Conservation (phyloP, 2,329 filamentous ascomycete genomes). For the Kalaharituber pfeilii region DNA sequence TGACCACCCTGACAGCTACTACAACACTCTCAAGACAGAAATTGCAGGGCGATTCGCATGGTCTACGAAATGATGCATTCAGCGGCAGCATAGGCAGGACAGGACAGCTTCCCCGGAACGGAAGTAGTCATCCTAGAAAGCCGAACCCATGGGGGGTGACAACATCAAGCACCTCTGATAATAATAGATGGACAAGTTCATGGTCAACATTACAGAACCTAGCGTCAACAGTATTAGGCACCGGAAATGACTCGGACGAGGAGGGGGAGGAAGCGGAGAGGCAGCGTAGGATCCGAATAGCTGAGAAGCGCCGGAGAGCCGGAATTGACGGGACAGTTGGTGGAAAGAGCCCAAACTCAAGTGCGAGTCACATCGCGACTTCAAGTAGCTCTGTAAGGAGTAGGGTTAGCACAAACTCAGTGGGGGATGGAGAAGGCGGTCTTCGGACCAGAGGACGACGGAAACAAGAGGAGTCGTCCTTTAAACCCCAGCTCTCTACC, state of each 20-base stretch:
- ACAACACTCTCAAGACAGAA: not conserved
- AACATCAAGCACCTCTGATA: not conserved
- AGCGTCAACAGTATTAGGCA: conserved; percentile 10
- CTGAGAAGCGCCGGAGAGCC: conserved; percentile 4
- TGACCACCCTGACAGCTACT: not conserved
- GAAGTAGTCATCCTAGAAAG: not conserved
- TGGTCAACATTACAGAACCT: conserved; percentile 10
- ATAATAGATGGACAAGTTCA: conserved; percentile 6
- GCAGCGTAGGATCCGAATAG: conserved; percentile 1
- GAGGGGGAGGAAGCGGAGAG: not conserved
- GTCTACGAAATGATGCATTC: not conserved
- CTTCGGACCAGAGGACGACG: not conserved
- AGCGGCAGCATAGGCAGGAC: not conserved
- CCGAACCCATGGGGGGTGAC: not conserved
- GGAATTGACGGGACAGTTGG: not conserved
- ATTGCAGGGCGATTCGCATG: not conserved
- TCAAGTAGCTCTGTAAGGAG: not conserved
- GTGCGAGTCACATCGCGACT: not conserved
- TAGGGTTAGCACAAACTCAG: not conserved
- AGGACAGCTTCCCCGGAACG: not conserved
- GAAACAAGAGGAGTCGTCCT: not conserved
- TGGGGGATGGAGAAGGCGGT: not conserved
- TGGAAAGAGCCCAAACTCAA: not conserved
- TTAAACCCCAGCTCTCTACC: not conserved
- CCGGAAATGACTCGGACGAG: not conserved